Evolutionary conservation across 2,329 filamentous ascomycete genomes (phyloP), one percentile per base, ranked within the genome.

Genomic region (Sporothrix mexicana): DNA sequence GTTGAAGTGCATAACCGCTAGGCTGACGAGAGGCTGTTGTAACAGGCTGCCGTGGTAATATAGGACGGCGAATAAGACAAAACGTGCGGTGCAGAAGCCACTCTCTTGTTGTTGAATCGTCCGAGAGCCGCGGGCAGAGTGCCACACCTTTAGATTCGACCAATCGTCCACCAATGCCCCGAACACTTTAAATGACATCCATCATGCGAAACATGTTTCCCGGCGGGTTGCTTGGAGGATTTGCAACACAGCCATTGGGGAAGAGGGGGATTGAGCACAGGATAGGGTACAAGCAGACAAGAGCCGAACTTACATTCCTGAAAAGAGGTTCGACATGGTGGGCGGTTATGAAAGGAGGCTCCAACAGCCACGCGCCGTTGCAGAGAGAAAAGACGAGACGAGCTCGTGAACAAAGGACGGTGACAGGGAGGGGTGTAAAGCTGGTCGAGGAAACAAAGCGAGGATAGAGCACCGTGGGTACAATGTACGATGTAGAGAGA

Each of bases 241-340:
- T n/a, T 70, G 53, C 69, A 45, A 47, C 47, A 43, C 30, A 51
- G 53, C 43, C 69, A 62, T 47, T 41, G 62, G 51, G 49, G 8
- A 51, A 47, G 45, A 47, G 41, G 61, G 20, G 20, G 23, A 20
- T 15, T 47, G n/a, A 43, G 2, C 43, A 53, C 13, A 71, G 6
- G 15, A 30, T 41, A 57, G 15, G 36, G 41, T n/a, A 64, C 17
- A 30, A 53, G 12, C 3, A 69, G 3, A 36, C 30, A 36, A 13
- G 59, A 49, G 17, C 7, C 10, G n/a, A 36, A 77, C 76, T 73
- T 71, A 77, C 76, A 77, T 77, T 72, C 76, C 76, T 17, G 76
- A 77, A 74, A 77, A 77, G 30, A 77, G 73, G 73, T 76, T 75
- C 72, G 77, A 78, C 84, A 82, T 80, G 71, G 71, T 68, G 55